Evolutionary conservation across 2,329 filamentous ascomycete genomes (phyloP), one percentile per base, ranked within the genome.

Genomic region (Fusarium nodosum): DNA sequence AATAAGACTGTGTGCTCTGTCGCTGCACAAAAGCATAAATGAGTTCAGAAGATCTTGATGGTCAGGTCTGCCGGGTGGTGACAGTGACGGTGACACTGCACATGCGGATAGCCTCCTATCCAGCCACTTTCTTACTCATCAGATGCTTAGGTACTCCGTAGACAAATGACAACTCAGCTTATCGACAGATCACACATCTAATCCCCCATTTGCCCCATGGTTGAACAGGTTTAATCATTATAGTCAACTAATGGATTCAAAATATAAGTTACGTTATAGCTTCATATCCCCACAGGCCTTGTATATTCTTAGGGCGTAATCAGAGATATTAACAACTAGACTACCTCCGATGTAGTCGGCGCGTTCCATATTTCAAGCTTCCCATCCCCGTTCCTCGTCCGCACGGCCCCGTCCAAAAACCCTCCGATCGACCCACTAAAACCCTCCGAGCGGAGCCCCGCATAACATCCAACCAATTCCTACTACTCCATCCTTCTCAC

Each of bases 371-470:
- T 13, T 39, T 39, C 36, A 39, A 13, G n/a, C 36, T 39, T 20
- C n/a, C 24, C 42, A 8, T 30, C 26, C 44, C n/a, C 33, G 13
- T 51, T 5, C 11, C 22, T 16, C 24, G 7, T 18, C 47, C 31
- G 24, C 24, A 20, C 24, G 48, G 33, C 48, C 33, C 34, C 24
- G 24, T 51, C n/a, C 22, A 48, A 24, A 55, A 56, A 50, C 22
- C 53, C 53, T 56, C 53, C 53, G 53, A 38, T 9, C 31, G 53
- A 34, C 31, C 53, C 53, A 56, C 26, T 30, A 48, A 56, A 56
- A 3, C 53, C 42, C 42, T 56, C 53, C 53, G 53, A 47, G 20
- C 18, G 48, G 34, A n/a, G 48, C 48, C 33, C 46, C 46, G 31
- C 46, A 50, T 11, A 26, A n/a, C 46, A 34, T n/a, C 28, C 20